Conservation (phyloP, 2,329 filamentous ascomycete genomes). For the Aspergillus sergii region DNA sequence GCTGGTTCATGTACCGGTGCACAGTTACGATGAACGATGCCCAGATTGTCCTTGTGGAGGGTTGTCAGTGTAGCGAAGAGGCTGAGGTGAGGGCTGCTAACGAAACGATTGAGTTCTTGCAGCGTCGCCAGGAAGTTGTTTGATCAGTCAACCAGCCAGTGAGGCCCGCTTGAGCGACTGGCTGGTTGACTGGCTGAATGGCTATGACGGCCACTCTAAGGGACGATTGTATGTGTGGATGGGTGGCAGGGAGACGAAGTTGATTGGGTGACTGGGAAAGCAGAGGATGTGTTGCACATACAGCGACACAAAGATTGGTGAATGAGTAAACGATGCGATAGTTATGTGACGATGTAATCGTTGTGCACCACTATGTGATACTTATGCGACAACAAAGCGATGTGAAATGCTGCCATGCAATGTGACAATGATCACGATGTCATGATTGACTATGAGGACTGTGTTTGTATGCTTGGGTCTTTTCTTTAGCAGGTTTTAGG, state of each 20-base stretch:
- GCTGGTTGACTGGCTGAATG: background rate
- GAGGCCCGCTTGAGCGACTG: background rate
- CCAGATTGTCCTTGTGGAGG: slow-evolving; percentile 24
- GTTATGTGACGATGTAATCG: background rate
- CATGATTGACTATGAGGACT: background rate
- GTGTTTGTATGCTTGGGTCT: background rate
- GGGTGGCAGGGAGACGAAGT: too few species aligned
- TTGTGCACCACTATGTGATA: background rate
- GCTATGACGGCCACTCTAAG: background rate
- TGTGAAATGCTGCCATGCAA: background rate
- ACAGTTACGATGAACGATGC: slow-evolving; percentile 18
- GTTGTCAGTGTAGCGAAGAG: slow-evolving; percentile 31
- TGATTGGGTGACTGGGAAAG: background rate
- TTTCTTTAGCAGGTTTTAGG: background rate
- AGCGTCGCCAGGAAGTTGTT: background rate
- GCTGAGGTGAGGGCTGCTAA: slow-evolving; percentile 32
- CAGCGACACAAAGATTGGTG: background rate
- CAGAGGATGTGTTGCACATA: background rate
- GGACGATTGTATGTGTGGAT: background rate
- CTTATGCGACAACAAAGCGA: background rate
- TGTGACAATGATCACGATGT: background rate
- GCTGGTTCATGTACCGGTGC: slow-evolving; percentile 25
- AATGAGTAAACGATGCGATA: background rate
- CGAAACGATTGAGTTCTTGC: slow-evolving; percentile 20
- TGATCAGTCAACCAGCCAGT: background rate